A percentile compares a stretch with the other conserved stretches of the same genome.
These are phyloP conservation scores for Solanum dulcamara DNA, from an alignment of 257 asterid genomes.

Conservation along the genomic window DNA sequence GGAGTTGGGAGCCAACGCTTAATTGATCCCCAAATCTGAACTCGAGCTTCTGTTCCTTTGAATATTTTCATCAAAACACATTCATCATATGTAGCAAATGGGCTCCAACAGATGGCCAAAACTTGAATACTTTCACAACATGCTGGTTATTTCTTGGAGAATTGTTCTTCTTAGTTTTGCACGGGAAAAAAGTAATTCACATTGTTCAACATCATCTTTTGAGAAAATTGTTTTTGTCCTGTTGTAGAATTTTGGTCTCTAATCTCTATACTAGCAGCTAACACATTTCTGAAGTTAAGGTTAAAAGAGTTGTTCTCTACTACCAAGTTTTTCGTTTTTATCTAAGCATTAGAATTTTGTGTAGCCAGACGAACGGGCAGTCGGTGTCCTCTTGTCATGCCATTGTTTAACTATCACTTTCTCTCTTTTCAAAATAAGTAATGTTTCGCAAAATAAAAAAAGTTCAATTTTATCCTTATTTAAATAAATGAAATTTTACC, in stretches of 20 bases:
- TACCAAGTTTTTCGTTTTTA: too few species aligned
- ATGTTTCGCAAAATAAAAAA: background rate
- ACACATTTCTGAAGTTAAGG: background rate
- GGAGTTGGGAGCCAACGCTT: constrained; percentile 57
- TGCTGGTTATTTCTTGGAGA: background rate
- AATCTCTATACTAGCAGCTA: background rate
- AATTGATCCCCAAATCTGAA: background rate
- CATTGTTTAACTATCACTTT: background rate
- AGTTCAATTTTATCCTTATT: background rate
- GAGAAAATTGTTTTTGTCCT: background rate
- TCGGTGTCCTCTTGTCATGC: background rate
- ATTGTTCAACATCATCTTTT: background rate
- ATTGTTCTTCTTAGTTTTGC: background rate
- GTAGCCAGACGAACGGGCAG: background rate
- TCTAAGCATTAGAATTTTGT: background rate
- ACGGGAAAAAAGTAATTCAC: background rate
- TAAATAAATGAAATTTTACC: background rate
- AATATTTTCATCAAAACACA: background rate
- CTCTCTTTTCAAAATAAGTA: background rate
- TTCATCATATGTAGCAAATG: background rate
- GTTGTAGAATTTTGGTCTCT: background rate
- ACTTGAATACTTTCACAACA: background rate
- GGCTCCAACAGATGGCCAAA: background rate
- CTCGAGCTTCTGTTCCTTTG: background rate
- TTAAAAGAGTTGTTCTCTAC: background rate